phyloP scores from a whole-genome alignment of 2,329 filamentous ascomycete genomes.

The Tetracladium maxilliforme region DNA sequence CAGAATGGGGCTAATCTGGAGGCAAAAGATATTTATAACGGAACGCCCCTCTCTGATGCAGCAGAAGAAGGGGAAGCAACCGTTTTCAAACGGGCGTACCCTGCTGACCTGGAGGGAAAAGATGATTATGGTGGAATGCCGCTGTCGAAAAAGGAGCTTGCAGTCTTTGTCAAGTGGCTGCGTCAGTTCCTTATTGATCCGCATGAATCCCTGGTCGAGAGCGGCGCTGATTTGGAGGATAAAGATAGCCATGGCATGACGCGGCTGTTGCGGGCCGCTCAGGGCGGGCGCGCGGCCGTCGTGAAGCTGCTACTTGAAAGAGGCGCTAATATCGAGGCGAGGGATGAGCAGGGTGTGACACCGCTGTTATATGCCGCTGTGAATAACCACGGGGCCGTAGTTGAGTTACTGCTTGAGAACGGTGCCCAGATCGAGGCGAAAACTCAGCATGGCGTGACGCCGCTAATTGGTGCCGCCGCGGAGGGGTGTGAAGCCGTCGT shows the following conservation, averaged over 20 bases:
- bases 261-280: slow-evolving; percentile 4
- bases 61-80: too few relatives aligned
- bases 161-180: slow-evolving; percentile 1
- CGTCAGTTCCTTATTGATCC: neutral
- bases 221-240: slow-evolving; percentile 1
- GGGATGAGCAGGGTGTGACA: slow-evolving; percentile 3
- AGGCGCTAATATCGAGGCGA: slow-evolving; percentile 4
- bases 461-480: slow-evolving; percentile 5
- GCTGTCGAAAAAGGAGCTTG: too few relatives aligned
- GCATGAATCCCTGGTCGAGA: neutral
- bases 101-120: too few relatives aligned
- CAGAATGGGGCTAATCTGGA: neutral
- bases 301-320: slow-evolving; percentile 4
- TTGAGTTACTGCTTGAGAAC: slow-evolving; percentile 5
- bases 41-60: too few relatives aligned
- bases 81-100: too few relatives aligned
- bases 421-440: slow-evolving; percentile 5
- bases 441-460: slow-evolving; percentile 4
- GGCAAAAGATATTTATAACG: neutral
- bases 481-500: slow-evolving; percentile 3
- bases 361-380: slow-evolving; percentile 6
- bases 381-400: slow-evolving; percentile 3
- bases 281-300: slow-evolving; percentile 2
- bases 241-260: slow-evolving; percentile 4
- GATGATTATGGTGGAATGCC: too few relatives aligned